These are phyloP conservation scores for Pichia kudriavzevii DNA, from an alignment of 1,139 yeast species.

Conservation along the genomic window DNA sequence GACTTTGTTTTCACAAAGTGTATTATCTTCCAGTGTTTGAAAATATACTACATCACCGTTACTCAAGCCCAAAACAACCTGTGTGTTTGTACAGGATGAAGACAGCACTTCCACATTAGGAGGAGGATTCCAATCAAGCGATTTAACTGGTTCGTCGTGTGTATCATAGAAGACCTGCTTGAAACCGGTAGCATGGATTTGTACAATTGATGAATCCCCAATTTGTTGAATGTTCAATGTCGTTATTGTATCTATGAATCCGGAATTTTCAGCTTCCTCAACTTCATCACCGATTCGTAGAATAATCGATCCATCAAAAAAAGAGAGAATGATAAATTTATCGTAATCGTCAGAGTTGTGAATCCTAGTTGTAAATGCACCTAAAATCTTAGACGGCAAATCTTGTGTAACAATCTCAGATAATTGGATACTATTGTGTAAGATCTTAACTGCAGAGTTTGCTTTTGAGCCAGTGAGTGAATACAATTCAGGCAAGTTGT, in stretches of 20 bases:
- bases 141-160: slow-evolving; percentile 25
- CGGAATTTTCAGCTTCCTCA: slow-evolving; percentile 66
- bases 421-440: slow-evolving; percentile 56
- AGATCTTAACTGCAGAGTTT: slow-evolving; percentile 41
- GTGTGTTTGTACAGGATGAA: slow-evolving; percentile 59
- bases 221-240: slow-evolving; percentile 69
- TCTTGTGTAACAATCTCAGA: slow-evolving; percentile 63
- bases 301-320: slow-evolving; percentile 62
- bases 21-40: slow-evolving; percentile 60
- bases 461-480: slow-evolving; percentile 34
- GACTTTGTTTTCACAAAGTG: slow-evolving; percentile 63
- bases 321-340: slow-evolving; percentile 60
- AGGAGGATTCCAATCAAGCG: slow-evolving; percentile 78
- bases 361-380: slow-evolving; percentile 54
- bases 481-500: slow-evolving; percentile 31
- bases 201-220: slow-evolving; percentile 58
- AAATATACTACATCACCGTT: slow-evolving; percentile 75
- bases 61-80: slow-evolving; percentile 63
- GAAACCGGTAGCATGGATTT: slow-evolving; percentile 68
- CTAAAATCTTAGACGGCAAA: slow-evolving; percentile 56
- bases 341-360: slow-evolving; percentile 42
- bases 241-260: slow-evolving; percentile 45
- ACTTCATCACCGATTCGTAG: slow-evolving; percentile 73
- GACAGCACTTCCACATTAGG: slow-evolving; percentile 58
- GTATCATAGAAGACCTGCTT: slow-evolving; percentile 45